Evolutionary conservation across 306 rosid genomes (phyloP), one percentile per base, ranked within the genome.

Genomic region (Dicorynia guianensis): DNA sequence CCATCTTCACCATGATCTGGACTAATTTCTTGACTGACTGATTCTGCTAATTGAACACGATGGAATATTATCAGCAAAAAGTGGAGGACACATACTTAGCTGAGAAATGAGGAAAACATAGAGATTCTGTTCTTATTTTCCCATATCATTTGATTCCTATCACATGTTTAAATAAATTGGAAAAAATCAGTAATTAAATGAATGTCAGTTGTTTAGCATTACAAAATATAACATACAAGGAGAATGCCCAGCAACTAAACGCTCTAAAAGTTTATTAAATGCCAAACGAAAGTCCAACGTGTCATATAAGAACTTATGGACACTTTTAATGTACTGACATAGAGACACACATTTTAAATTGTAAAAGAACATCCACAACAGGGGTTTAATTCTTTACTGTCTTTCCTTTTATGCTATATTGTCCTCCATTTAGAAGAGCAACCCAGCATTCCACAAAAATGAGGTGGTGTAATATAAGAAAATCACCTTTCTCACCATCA

Each of bases 401-500:
- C 39, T 40, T 72, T 30, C 68, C 10, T 59, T 67, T 14, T 50
- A 38, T 56, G 53, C 30, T 25, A 63, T 40, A 54, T 53, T 52
- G 49, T 43, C 67, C 48, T 84, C 75, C 70, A 68, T n/a, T 55
- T 3, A 67, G 25, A 40, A 71, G 54, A 58, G 39, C 69, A 68
- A 65, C 49, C 12, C 14, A 44, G 48, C 71, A 61, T 69, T 40
- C 34, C 18, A 19, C 11, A 77, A 20, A 36, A 58, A 30, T 55
- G 5, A 48, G 34, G 57, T 25, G 8, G 61, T 14, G 5, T 65
- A 55, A 69, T 9, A 63, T 54, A 33, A 67, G 25, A 19, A 74
- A 72, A 53, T 71, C 63, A 77, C 98, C 93, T 78, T 69, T 83
- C 52, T 72, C 83, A 61, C 20, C 77, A 61, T 82, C 56, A 90